These are phyloP conservation scores for Penicillium robsamsonii DNA, from an alignment of 495 filamentous ascomycete species.

Conservation along the genomic window DNA sequence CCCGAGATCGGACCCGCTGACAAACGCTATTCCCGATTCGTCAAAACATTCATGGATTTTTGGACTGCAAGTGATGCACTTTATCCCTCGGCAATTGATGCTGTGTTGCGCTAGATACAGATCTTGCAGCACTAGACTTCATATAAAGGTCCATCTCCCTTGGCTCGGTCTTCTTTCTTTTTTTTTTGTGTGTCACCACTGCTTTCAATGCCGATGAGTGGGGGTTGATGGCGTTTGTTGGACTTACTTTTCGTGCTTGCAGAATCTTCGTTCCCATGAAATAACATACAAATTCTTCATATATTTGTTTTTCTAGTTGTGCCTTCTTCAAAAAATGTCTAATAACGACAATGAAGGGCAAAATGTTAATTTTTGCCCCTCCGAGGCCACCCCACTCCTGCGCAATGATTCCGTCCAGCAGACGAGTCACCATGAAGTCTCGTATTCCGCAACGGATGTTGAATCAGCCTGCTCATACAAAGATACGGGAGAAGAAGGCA, in stretches of 20 bases:
- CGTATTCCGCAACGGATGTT: slow-evolving; percentile 12
- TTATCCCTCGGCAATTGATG: not conserved
- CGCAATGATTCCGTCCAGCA: slow-evolving; percentile 9
- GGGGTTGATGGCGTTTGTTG: not conserved
- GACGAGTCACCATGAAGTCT: slow-evolving; percentile 10
- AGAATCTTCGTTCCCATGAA: not conserved
- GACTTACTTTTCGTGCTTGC: slow-evolving; percentile 1
- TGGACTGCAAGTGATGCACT: not conserved
- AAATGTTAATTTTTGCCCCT: slow-evolving; percentile 2
- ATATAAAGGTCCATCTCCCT: not conserved
- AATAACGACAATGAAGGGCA: not conserved
- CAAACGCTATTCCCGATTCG: not conserved
- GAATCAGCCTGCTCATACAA: slow-evolving; percentile 21
- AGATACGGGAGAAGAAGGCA: slow-evolving; percentile 17
- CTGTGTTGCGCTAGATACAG: not conserved
- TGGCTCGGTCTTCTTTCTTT: not conserved
- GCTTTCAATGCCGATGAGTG: not conserved
- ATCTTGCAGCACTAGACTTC: not conserved
- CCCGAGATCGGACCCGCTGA: not conserved
- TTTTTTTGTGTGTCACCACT: not conserved
- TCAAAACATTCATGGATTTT: not conserved
- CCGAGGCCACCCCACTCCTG: slow-evolving; percentile 24
- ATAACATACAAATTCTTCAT: not conserved
- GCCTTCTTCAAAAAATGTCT: not conserved
- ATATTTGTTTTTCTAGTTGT: not conserved